Evolutionary conservation across 2,329 filamentous ascomycete species (phyloP).

Genomic region (Fusarium mundagurra): DNA sequence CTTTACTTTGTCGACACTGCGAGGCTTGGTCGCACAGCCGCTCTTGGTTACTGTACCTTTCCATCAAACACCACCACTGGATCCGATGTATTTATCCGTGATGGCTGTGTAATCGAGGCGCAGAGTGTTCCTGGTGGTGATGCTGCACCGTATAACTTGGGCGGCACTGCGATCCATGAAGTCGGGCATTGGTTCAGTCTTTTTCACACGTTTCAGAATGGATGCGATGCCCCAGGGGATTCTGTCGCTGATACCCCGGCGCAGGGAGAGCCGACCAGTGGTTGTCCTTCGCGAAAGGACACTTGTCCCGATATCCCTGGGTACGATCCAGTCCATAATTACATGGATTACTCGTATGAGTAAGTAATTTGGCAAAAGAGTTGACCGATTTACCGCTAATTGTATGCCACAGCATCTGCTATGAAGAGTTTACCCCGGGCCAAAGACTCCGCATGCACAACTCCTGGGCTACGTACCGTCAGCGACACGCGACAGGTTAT

Average conservation of each 20-base stretch:
- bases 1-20: neutral
- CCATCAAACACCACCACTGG: neutral
- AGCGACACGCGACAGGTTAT: neutral
- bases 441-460: neutral
- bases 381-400: neutral
- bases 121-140: neutral
- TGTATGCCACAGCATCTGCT: neutral
- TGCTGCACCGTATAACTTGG: neutral
- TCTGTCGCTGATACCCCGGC: neutral
- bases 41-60: neutral
- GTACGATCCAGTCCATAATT: neutral
- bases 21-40: neutral
- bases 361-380: neutral
- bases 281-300: neutral
- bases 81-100: neutral
- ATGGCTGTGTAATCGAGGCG: neutral
- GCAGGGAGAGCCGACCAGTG: neutral
- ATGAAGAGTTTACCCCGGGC: conserved; percentile 1
- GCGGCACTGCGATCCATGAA: neutral
- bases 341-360: conserved; percentile 7
- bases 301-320: neutral
- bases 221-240: neutral
- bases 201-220: neutral
- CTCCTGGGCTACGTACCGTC: neutral
- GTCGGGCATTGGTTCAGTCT: conserved; percentile 7